Evolutionary conservation across 176 grass and related monocot species (phyloP), one percentile per base, ranked within the genome.

Genomic region (maize (Zea mays)): DNA sequence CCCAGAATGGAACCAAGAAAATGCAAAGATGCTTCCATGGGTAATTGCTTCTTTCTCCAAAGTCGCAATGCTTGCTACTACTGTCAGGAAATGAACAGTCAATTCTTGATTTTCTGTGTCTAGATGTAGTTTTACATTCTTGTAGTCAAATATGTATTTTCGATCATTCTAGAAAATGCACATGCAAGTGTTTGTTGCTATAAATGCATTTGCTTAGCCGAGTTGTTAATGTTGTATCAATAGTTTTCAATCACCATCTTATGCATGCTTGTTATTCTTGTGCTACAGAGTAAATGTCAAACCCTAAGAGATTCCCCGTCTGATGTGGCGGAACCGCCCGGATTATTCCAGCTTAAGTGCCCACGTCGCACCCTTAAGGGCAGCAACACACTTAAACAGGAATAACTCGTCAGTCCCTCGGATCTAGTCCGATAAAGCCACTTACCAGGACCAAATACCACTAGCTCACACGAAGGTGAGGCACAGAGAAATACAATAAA

Each of bases 121-220:
- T 85, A n/a, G 83, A 72, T 39, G 21, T 56, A 85, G 78, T 51
- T 88, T 83, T 67, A 72, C 5, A 68, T 72, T 93, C 92, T 94
- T 85, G 64, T 90, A 92, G 95, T 88, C 91, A 86, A 98, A 98
- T 71, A 67, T 93, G 46, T 94, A 92, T 90, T 98, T 90, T 89
- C 90, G 95, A 83, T 94, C 89, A 70, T 98, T 90, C 74, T 98
- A 92, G 89, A 98, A 98, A 92, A 98, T 85, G 69, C 78, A 58
- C 80, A 87, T 89, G 91, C 94, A 88, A 75, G 66, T 72, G 51
- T 76, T 63, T 83, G 75, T 51, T 84, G 55, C 58, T 65, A 42
- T 48, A 57, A 67, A 60, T 81, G 36, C 70, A 74, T 77, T 74
- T 65, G 67, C 51, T 58, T 50, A 39, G 73, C 33, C 6, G 0